These are phyloP conservation scores for Pyrenophora seminiperda DNA, from an alignment of 2,329 filamentous ascomycete species.

Conservation along the genomic window DNA sequence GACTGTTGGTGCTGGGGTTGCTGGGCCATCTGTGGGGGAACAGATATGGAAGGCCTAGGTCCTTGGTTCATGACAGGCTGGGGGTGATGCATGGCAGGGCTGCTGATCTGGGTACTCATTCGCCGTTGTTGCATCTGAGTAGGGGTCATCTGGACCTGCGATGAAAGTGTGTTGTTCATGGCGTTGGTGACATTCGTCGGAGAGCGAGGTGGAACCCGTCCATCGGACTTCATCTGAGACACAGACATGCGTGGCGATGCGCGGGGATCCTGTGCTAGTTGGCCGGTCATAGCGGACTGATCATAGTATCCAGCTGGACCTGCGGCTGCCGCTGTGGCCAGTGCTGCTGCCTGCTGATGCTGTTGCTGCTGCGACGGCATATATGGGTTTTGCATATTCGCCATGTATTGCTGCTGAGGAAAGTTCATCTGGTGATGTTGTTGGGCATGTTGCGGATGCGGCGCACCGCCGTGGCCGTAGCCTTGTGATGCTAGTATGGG, in stretches of 20 bases:
- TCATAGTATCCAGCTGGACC: slow-evolving; percentile 70
- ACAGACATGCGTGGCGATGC: slow-evolving; percentile 79
- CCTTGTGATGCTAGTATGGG: slow-evolving; percentile 79
- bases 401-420: slow-evolving; percentile 72
- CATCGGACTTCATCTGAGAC: slow-evolving; percentile 68
- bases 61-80: slow-evolving; percentile 78
- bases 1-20: slow-evolving; percentile 74
- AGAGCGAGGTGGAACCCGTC: slow-evolving; percentile 73
- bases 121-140: slow-evolving; percentile 46
- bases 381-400: slow-evolving; percentile 74
- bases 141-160: slow-evolving; percentile 49
- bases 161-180: slow-evolving; percentile 53
- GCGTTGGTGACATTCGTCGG: slow-evolving; percentile 71
- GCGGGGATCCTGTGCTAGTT: slow-evolving; percentile 60
- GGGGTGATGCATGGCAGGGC: slow-evolving; percentile 65
- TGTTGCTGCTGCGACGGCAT: slow-evolving; percentile 85
- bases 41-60: slow-evolving; percentile 56
- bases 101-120: slow-evolving; percentile 51
- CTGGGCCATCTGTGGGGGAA: slow-evolving; percentile 55
- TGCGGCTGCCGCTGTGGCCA: slow-evolving; percentile 91
- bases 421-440: slow-evolving; percentile 79
- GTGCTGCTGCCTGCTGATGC: slow-evolving; percentile 91
- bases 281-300: slow-evolving; percentile 66
- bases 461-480: slow-evolving; percentile 67
- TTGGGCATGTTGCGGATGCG: slow-evolving; percentile 63